Conservation (phyloP, 345 rosid species). For the Triadica sebifera region DNA sequence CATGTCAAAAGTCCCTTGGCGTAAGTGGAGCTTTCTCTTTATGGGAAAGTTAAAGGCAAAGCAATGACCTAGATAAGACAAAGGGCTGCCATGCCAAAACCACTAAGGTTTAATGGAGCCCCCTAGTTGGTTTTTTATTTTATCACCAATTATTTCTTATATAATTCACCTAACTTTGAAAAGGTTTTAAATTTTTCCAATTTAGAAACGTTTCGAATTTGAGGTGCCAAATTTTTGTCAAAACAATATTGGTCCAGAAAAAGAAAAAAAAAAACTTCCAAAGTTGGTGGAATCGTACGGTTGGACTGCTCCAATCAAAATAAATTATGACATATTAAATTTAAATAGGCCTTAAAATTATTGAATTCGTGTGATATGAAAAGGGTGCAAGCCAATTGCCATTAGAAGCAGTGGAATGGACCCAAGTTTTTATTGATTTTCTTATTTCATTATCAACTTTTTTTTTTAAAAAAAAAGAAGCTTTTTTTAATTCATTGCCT, state of each 20-base stretch:
- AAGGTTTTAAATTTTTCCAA: neutral
- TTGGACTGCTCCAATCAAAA: neutral
- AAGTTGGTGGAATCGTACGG: conserved; percentile 7
- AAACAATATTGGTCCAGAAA: neutral
- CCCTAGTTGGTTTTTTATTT: neutral
- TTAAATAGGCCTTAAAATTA: neutral
- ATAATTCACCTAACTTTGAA: conserved; percentile 19
- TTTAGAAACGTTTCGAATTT: conserved; percentile 15
- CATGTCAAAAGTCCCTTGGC: too few relatives aligned
- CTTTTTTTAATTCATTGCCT: neutral
- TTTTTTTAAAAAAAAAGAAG: neutral
- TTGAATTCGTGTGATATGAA: neutral
- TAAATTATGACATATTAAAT: neutral
- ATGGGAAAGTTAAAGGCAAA: neutral
- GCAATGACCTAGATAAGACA: neutral
- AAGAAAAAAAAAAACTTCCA: too few relatives aligned
- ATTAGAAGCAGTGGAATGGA: neutral
- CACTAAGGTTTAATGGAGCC: neutral
- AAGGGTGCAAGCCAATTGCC: neutral
- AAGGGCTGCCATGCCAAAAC: neutral
- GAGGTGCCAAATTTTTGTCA: conserved; percentile 10
- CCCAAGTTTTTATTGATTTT: neutral
- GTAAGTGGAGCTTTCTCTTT: too few relatives aligned
- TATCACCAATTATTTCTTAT: neutral
- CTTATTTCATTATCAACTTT: neutral